Base-by-base conservation (phyloP, 345 rosid species). In the Anastatica hierochuntica region DNA sequence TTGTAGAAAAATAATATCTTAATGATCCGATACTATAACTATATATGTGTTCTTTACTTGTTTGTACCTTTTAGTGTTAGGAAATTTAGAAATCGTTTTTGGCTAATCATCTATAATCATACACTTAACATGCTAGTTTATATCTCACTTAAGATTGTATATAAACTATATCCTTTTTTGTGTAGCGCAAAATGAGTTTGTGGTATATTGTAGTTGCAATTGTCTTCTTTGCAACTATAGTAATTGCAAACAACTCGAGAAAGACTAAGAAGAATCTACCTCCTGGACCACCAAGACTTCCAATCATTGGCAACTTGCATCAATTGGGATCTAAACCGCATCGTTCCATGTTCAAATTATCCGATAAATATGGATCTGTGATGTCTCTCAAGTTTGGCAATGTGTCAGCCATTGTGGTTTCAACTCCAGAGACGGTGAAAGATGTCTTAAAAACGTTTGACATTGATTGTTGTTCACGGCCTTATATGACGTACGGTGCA, bases 271-370 rank as follows among this genome's bases (percentile, higher is more conserved):
- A 3, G 14, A 64, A 56, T 34, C 61, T 69, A 36, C 76, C 68
- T 6, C 66, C 78, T 2, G 70, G 70, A 18, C 81, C 79, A 11
- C 66, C 53, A 10, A 55, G 33, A 61, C 68, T 77, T 26, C 82
- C 78, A 6, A 14, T 80, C 8, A 2, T 73, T 3, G 80, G 77
- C 1, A 76, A 74, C 67, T 56, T 79, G 31, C 77, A 72, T 44
- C 76, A 63, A 37, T 39, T 79, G 1, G 79, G 79, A 15, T 23
- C 56, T 1, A 15, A 42, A 20, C 76, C 74, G 7, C 81, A 74
- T 20, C 72, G 58, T 40, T n/a, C n/a, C n/a, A n/a, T n/a, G n/a
- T n/a, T n/a, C n/a, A n/a, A n/a, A n/a, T n/a, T n/a, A n/a, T n/a
- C 34, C 74, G 0, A 44, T 74, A 54, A 69, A 44, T 68, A 83